Evolutionary conservation across 495 filamentous ascomycete species (phyloP).

Genomic region (Achaetomiella virescens): DNA sequence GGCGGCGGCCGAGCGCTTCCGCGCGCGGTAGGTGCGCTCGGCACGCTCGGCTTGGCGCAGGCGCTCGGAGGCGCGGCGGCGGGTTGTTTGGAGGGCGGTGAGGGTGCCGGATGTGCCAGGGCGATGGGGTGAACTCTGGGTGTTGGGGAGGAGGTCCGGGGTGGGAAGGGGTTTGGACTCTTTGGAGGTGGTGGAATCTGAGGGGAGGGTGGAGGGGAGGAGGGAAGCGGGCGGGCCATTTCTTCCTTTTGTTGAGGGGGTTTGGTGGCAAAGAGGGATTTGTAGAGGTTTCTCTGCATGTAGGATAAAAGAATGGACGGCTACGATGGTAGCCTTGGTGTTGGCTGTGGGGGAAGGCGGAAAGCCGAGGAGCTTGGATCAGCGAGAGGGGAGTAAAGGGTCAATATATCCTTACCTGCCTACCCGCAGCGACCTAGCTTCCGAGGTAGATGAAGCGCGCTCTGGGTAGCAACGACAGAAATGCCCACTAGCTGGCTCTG

Average conservation of each 20-base stretch:
- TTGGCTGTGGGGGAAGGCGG: no score
- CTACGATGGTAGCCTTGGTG: no score
- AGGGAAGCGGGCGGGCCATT: not conserved
- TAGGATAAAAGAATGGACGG: no score
- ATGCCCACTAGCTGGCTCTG: not conserved
- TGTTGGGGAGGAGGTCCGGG: not conserved
- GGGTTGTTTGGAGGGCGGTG: constrained; percentile 22
- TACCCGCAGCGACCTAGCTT: no score
- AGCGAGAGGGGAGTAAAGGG: no score
- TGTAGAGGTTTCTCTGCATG: no score
- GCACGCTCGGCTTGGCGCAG: constrained; percentile 23
- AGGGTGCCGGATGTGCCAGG: constrained; percentile 30
- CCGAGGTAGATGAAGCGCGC: no score
- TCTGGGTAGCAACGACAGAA: no score
- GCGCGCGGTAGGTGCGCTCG: constrained; percentile 25
- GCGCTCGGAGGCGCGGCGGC: constrained; percentile 20
- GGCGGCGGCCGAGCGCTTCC: constrained; percentile 25
- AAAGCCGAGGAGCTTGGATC: no score
- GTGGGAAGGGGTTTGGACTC: constrained; percentile 8
- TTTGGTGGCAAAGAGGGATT: not conserved
- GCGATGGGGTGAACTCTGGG: constrained; percentile 7
- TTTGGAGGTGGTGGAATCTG: not conserved
- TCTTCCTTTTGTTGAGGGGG: not conserved
- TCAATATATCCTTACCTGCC: no score
- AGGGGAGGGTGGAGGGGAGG: not conserved